Conservation (phyloP, 169 alveolate genomes). For the Toxoplasma gondii region DNA sequence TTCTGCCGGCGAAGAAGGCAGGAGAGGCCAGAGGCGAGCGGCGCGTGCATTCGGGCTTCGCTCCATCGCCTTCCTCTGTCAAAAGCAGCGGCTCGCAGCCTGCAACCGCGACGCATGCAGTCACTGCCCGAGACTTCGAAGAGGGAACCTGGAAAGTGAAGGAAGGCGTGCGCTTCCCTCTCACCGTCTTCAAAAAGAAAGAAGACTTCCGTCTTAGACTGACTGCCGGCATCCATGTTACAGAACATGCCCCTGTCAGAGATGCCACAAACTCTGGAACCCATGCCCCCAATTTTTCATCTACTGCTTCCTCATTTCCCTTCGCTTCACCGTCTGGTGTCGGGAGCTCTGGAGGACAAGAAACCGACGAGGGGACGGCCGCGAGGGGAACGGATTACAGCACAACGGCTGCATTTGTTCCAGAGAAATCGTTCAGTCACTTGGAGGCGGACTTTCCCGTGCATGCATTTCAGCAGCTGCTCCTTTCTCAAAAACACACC, state of each 20-base stretch:
- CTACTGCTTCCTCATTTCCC: not conserved
- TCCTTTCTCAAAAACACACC: not conserved
- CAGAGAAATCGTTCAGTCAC: slow-evolving; percentile 36
- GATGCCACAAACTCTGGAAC: too few species aligned
- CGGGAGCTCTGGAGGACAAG: too few species aligned
- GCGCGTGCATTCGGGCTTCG: too few species aligned
- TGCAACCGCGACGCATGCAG: not conserved
- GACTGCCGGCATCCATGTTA: not conserved
- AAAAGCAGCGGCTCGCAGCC: not conserved
- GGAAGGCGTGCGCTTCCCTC: not conserved
- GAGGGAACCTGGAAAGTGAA: slow-evolving; percentile 8
- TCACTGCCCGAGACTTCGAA: not conserved
- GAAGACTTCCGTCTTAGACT: not conserved
- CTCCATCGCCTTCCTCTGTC: too few species aligned
- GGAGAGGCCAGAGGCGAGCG: too few species aligned
- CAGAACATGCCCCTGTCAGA: not conserved
- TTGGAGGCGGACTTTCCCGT: slow-evolving; percentile 56
- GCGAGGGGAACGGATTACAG: not conserved
- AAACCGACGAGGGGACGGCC: not conserved
- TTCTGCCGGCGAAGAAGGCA: too few species aligned
- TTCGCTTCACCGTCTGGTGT: not conserved
- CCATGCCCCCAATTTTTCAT: not conserved
- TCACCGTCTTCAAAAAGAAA: slow-evolving; percentile 13
- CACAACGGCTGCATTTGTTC: not conserved
- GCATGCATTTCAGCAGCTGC: slow-evolving; percentile 44